A percentile compares a stretch with the other conserved stretches of the same genome.
Evolutionary conservation across 257 asterid species (phyloP).

Genomic region (Echium plantagineum): DNA sequence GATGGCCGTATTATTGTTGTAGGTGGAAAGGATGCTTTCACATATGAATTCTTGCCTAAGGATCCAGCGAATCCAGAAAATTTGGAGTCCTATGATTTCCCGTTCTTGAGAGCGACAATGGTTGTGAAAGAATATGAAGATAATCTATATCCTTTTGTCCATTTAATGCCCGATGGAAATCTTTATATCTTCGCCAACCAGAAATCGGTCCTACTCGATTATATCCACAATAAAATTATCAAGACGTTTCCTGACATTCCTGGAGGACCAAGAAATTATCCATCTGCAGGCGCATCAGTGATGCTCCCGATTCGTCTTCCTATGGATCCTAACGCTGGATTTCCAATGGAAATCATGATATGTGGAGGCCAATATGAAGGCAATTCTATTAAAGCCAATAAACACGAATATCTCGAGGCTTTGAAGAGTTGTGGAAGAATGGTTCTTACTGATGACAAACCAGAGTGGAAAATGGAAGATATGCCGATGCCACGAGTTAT

Average conservation of each 20-base stretch:
- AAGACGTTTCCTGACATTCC: conserved; percentile 49
- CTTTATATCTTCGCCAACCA: conserved; percentile 62
- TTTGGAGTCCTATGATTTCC: conserved; percentile 8
- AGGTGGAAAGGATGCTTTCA: conserved; percentile 60
- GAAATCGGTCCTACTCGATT: conserved; percentile 43
- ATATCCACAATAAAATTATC: conserved; percentile 24
- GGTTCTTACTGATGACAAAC: conserved; percentile 43
- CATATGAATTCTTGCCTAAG: conserved; percentile 70
- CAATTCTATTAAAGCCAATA: conserved; percentile 49
- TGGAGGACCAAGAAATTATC: conserved; percentile 48
- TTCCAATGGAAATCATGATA: background rate
- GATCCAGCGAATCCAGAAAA: background rate
- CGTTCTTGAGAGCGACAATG: conserved; percentile 41
- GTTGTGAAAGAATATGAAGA: conserved; percentile 43
- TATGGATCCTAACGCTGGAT: background rate
- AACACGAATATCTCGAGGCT: conserved; percentile 22
- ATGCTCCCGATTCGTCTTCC: conserved; percentile 47
- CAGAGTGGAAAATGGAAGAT: conserved; percentile 58
- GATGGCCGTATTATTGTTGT: conserved; percentile 62
- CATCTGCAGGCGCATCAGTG: conserved; percentile 70
- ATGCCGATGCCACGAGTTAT: conserved; percentile 74
- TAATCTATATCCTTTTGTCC: conserved; percentile 75
- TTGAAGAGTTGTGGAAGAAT: conserved; percentile 56
- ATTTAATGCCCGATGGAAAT: conserved; percentile 69
- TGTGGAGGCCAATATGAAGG: conserved; percentile 45